Base-by-base conservation (phyloP, 148 eudicot species). In the Silene conica region DNA sequence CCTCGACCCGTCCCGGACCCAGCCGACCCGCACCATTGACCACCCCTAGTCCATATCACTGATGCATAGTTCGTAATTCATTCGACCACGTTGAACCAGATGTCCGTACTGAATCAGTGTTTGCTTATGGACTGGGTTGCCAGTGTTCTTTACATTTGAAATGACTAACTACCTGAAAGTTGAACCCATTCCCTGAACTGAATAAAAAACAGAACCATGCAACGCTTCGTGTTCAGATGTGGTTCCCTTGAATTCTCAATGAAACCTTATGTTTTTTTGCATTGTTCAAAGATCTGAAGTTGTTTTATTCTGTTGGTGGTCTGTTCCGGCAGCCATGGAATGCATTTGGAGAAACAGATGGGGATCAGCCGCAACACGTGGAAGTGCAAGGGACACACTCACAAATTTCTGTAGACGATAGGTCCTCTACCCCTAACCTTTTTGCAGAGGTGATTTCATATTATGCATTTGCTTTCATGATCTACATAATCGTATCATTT, bases 271-370 rank as follows among this genome's bases (percentile, higher is more conserved):
- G 43, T 25, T 48, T 20, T 19, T 62, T 16, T 54, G 41, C 59
- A 56, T 65, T 58, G 25, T 64, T 11, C 15, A 65, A n/a, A 22
- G 26, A n/a, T 11, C 18, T 50, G 41, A 46, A n/a, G n/a, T 4
- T 11, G 61, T 59, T 9, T 18, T 25, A 6, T 46, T 71, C 64
- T 26, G 8, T 63, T 31, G 18, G 14, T 34, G 19, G 26, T 26
- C 61, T 62, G 22, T 66, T 50, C 71, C 11, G 73, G 75, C 86
- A 90, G 95, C 77, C 83, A 21, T 92, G 97, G 97, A 85, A 84
- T 78, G 86, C 92, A 28, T 92, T 87, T 82, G 90, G 83, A 70
- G 86, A 83, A 73, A 73, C 76, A 26, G 48, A 28, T 54, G 79
- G 12, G 55, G 74, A 73, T 65, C 80, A 69, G 64, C 77, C 38